phyloP scores from a whole-genome alignment of 331 rosid species.

The Pyracantha coccinea region DNA sequence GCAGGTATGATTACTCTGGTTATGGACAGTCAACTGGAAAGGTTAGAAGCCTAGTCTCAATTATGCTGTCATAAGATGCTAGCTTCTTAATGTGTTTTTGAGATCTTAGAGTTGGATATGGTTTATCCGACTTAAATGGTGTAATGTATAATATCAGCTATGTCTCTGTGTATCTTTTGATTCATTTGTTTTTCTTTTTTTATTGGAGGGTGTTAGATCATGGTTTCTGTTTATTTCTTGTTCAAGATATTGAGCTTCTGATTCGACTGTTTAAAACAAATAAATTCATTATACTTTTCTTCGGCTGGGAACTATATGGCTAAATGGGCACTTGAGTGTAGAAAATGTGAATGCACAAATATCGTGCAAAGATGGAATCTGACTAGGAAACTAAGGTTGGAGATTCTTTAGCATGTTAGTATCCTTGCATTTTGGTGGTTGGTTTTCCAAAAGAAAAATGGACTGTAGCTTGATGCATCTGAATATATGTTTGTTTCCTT shows the following conservation, averaged over 20 bases:
- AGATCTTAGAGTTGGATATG: not conserved
- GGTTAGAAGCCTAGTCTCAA: slow-evolving; percentile 38
- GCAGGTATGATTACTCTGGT: slow-evolving; percentile 93
- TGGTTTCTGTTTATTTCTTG: not conserved
- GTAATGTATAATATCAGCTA: not conserved
- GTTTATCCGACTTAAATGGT: not conserved
- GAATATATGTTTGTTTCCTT: not conserved
- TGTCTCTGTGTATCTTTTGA: not conserved
- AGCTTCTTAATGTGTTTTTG: not conserved
- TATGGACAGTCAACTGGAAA: slow-evolving; percentile 96
- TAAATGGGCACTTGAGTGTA: not conserved
- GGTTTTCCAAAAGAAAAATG: not conserved
- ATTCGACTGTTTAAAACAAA: not conserved
- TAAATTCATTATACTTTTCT: not conserved
- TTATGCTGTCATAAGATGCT: not conserved
- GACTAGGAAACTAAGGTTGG: not conserved
- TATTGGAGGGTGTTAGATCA: not conserved
- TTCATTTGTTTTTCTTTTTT: not conserved
- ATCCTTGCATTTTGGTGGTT: not conserved
- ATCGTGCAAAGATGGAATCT: not conserved
- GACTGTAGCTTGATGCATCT: not conserved
- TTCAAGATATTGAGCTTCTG: not conserved
- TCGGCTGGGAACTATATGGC: not conserved
- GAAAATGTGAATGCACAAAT: not conserved
- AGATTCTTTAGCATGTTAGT: not conserved